phyloP scores from a whole-genome alignment of 1,284 basidiomycete genomes.

The Naganishia albida region DNA sequence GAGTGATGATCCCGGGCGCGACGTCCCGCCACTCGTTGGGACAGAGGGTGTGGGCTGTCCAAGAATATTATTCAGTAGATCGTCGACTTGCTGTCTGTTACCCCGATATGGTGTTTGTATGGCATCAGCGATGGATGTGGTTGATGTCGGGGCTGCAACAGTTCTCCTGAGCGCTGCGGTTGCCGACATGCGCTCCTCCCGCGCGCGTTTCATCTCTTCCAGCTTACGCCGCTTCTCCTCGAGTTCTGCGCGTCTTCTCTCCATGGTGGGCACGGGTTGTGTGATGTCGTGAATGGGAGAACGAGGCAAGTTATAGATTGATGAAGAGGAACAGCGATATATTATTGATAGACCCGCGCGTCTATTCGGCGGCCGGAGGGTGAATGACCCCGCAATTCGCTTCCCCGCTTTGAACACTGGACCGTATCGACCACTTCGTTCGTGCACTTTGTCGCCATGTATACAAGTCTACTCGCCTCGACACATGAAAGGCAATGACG shows the following conservation, averaged over 20 bases:
- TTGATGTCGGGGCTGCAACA: slow-evolving; percentile 4
- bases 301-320: too few relatives aligned
- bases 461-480: background rate
- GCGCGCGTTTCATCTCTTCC: slow-evolving; percentile 61
- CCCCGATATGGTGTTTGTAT: background rate
- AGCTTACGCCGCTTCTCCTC: slow-evolving; percentile 89
- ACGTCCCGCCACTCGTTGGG: background rate
- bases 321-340: background rate
- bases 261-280: slow-evolving; percentile 4
- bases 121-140: background rate
- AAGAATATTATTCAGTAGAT: slow-evolving; percentile 65
- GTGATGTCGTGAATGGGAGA: background rate
- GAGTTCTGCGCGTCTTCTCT: slow-evolving; percentile 69
- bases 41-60: slow-evolving; percentile 11
- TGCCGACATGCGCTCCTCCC: slow-evolving; percentile 46
- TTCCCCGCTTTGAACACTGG: background rate
- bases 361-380: background rate
- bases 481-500: background rate
- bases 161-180: slow-evolving; percentile 11
- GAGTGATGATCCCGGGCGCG: slow-evolving; percentile 20
- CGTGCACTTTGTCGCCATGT: background rate
- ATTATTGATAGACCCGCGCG: background rate
- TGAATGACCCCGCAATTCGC: background rate
- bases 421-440: background rate
- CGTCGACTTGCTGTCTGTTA: slow-evolving; percentile 59